Evolutionary conservation across 2,329 filamentous ascomycete genomes (phyloP), one percentile per base, ranked within the genome.

Genomic region (Trichoderma oligosporum): DNA sequence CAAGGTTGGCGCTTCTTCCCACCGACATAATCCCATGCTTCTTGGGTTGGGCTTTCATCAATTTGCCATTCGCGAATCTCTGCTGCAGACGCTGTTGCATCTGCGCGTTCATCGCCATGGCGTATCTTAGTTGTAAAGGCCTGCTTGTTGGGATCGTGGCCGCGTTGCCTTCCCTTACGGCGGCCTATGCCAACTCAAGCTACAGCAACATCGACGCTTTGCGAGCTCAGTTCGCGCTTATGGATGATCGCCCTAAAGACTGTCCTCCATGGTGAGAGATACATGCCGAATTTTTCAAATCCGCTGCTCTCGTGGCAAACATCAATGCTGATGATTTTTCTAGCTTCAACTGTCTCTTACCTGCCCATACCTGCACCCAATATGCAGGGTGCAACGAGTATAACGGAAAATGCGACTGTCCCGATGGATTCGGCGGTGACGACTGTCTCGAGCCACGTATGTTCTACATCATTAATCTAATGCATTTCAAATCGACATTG

Each of bases 301-400:
- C 22, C 25, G 27, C n/a, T 24, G 44, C 24, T n/a, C n/a, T n/a
- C 20, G 12, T 39, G 41, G 24, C 31, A 25, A n/a, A 44, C 20
- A 14, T 14, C 20, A n/a, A 22, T 45, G 38, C 62, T 65, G 20
- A 64, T 42, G n/a, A 31, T 66, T 58, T 71, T 12, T 3, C 16
- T 63, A 93, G 94, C 78, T 99, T 99, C 81, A 97, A 99, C 82
- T 99, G 94, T 76, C 88, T 97, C 58, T 83, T 99, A 14, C 92
- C 94, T 25, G 90, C 89, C 61, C 95, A 96, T 72, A 86, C 85
- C 61, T 99, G 94, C 73, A 85, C 89, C 61, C 94, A 99, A 74
- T 99, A 88, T 70, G 88, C 91, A 33, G 81, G 85, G 31, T 99
- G 94, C 73, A 95, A 94, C 72, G 84, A 87, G 67, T 91, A 85